Evolutionary conservation across 2,329 filamentous ascomycete species (phyloP), one percentile per base, ranked within the genome.

Genomic region (Arthrinium phaeospermum): DNA sequence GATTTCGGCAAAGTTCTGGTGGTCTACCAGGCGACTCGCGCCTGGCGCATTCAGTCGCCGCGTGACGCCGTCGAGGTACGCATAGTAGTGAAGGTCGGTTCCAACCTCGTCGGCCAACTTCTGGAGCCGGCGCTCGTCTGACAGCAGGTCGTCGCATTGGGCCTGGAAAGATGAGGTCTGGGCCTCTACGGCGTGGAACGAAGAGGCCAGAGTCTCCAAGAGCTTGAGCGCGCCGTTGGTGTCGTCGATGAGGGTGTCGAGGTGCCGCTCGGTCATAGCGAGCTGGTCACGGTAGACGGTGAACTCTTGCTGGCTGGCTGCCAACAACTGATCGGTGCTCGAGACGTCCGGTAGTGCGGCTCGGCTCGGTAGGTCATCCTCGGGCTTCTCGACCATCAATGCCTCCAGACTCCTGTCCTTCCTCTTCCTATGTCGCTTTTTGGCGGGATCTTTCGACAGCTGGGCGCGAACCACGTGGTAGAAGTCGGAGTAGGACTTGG

Each of bases 141-240:
- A 86, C 44, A 98, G 85, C 2, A 99, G 87, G 72, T 94, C 93
- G 80, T 98, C 94, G 82, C 96, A 99, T 82, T 97, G 95, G 67
- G 92, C 91, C 80, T 95, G 94, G 84, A 99, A 98, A 19, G 93
- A 92, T n/a, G 93, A 94, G 0, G 96, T 99, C 83, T 98, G 96
- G 13, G 90, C 86, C 78, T 98, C 95, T 68, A 99, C 96, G 0
- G 92, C 87, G 76, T 92, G 91, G 84, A 99, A 99, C 6, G 95
- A 96, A 77, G 92, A 90, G 19, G 95, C 95, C 22, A 99, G 87
- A 0, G 89, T 91, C 22, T 93, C 92, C 41, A 99, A 87, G 24
- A 97, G 86, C 61, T 91, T 87, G 51, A 99, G 86, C 0, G 95
- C 93, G 24, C 89, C 89, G 71, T 93, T 90, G 1, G 96, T 95